Evolutionary conservation across 2,329 filamentous ascomycete species (phyloP).

Genomic region (Thelonectria rubi): DNA sequence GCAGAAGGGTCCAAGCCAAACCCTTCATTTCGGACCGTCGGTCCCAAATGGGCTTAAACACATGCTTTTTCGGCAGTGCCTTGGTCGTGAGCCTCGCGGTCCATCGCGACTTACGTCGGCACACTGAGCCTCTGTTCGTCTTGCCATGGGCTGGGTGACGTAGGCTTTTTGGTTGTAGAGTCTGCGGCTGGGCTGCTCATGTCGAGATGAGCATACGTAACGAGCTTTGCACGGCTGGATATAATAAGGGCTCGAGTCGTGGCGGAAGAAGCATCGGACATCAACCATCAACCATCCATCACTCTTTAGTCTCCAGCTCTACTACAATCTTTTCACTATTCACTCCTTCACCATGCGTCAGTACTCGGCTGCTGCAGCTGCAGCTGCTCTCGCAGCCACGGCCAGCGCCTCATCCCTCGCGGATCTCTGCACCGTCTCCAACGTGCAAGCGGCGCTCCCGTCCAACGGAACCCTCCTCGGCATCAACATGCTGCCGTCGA

Average conservation of each 20-base stretch:
- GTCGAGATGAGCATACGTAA: slow-evolving; percentile 9
- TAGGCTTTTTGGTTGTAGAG: background rate
- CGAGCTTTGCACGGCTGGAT: background rate
- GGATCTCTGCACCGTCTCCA: slow-evolving; percentile 34
- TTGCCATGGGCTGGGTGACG: slow-evolving; percentile 13
- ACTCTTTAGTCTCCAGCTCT: background rate
- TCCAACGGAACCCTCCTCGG: slow-evolving; percentile 27
- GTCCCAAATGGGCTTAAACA: slow-evolving; percentile 7
- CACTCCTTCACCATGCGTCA: slow-evolving; percentile 22
- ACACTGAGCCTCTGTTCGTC: slow-evolving; percentile 6
- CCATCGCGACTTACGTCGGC: background rate
- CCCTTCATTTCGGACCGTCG: slow-evolving; percentile 20
- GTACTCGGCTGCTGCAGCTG: slow-evolving; percentile 7
- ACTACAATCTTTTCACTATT: background rate
- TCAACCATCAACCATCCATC: background rate
- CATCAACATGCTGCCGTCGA: slow-evolving; percentile 48
- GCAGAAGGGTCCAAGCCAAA: background rate
- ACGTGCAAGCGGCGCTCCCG: slow-evolving; percentile 36
- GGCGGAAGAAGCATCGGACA: background rate
- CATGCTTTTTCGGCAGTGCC: background rate
- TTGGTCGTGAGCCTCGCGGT: background rate
- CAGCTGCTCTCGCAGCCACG: slow-evolving; percentile 22
- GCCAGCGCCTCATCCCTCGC: slow-evolving; percentile 31
- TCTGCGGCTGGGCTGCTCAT: background rate
- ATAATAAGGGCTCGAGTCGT: slow-evolving; percentile 8